These are phyloP conservation scores for Paramarasmius palmivorus DNA, from an alignment of 1,284 basidiomycete genomes.

Conservation along the genomic window DNA sequence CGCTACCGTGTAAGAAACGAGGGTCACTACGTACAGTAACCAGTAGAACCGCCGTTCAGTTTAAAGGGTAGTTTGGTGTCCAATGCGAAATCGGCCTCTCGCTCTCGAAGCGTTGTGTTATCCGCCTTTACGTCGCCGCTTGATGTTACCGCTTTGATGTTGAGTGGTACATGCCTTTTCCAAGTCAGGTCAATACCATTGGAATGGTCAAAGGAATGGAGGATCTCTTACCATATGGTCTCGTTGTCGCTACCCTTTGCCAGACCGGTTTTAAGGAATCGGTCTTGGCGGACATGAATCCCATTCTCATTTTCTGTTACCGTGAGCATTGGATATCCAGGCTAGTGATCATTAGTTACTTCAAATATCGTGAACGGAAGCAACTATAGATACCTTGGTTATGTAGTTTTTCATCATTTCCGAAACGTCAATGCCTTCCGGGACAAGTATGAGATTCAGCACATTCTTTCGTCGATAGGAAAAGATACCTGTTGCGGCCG, in stretches of 20 bases:
- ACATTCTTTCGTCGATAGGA: too few relatives aligned
- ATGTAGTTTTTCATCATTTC: constrained; percentile 94
- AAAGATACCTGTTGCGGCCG: constrained; percentile 19
- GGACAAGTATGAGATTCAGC: too few relatives aligned
- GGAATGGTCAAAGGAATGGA: not conserved
- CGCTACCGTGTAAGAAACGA: not conserved
- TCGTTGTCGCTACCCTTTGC: constrained; percentile 84
- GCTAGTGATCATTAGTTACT: constrained; percentile 34
- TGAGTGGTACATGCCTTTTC: constrained; percentile 77
- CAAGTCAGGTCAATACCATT: not conserved
- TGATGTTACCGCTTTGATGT: constrained; percentile 64
- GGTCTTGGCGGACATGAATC: constrained; percentile 85
- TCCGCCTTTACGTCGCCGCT: constrained; percentile 65
- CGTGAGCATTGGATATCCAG: constrained; percentile 87
- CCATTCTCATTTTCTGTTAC: constrained; percentile 78
- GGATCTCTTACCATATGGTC: constrained; percentile 73
- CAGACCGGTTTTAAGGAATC: constrained; percentile 88
- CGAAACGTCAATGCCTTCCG: constrained; percentile 57
- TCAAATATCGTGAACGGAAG: not conserved
- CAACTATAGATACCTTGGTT: constrained; percentile 58
- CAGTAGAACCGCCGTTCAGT: constrained; percentile 87
- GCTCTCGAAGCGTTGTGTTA: constrained; percentile 63
- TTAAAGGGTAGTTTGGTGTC: constrained; percentile 78
- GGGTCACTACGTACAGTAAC: constrained; percentile 72
- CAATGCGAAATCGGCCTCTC: constrained; percentile 70